Evolutionary conservation across 345 rosid species (phyloP).

Genomic region (Aquilaria yunnanensis): DNA sequence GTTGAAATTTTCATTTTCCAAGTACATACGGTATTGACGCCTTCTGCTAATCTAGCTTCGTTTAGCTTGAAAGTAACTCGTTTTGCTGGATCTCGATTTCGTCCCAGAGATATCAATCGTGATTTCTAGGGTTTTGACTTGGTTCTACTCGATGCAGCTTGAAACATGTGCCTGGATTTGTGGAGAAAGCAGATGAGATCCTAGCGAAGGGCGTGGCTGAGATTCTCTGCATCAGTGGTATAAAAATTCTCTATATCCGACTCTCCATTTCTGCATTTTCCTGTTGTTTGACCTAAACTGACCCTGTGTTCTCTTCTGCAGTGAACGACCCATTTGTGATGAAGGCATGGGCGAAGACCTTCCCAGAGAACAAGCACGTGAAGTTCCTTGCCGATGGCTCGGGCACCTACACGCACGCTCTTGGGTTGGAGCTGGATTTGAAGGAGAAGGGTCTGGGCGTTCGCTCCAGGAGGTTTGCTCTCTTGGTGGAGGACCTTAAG

Average conservation of each 20-base stretch:
- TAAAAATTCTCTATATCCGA: neutral
- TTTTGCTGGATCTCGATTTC: neutral
- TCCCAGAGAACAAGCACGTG: constrained; percentile 84
- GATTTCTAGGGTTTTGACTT: neutral
- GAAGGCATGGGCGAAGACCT: constrained; percentile 97
- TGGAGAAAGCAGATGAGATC: constrained; percentile 80
- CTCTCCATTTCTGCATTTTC: neutral
- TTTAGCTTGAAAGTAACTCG: no score
- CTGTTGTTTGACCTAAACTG: no score
- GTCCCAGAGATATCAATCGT: no score
- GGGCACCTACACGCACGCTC: constrained; percentile 69
- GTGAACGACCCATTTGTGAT: constrained; percentile 96
- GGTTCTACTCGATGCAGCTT: constrained; percentile 31
- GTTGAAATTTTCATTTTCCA: neutral
- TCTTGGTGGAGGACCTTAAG: constrained; percentile 79
- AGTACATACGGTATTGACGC: no score
- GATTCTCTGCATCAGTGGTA: constrained; percentile 83
- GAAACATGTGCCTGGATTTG: constrained; percentile 94
- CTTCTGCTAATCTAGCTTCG: no score
- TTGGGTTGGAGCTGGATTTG: constrained; percentile 92
- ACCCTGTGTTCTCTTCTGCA: constrained; percentile 15
- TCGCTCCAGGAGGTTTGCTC: constrained; percentile 84
- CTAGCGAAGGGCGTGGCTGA: constrained; percentile 82
- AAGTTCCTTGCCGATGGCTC: constrained; percentile 95
- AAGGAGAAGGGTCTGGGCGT: constrained; percentile 81